phyloP scores from a whole-genome alignment of 768 basidiomycete species.

The Dioszegia aurantiaca region DNA sequence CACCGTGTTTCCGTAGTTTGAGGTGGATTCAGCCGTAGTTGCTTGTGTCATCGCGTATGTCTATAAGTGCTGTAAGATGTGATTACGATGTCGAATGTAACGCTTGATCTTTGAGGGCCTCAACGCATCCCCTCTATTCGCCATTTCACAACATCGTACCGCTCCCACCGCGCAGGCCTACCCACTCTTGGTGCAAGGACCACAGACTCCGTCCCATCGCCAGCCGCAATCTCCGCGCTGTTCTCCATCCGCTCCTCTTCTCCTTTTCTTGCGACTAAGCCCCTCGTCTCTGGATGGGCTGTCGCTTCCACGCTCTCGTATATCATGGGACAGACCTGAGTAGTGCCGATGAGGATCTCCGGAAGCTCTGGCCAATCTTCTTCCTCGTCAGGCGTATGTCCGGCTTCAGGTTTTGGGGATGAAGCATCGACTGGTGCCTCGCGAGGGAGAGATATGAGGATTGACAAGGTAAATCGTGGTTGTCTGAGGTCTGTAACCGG shows the following conservation, averaged over 20 bases:
- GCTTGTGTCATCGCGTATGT: too few relatives aligned
- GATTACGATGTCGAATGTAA: too few relatives aligned
- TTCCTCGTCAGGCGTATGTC: not conserved
- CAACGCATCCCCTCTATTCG: slow-evolving; percentile 12
- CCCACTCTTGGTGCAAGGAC: not conserved
- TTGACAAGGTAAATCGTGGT: slow-evolving; percentile 1
- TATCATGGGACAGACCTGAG: slow-evolving; percentile 5
- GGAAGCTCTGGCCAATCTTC: slow-evolving; percentile 12
- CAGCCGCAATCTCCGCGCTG: not conserved
- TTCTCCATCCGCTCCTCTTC: not conserved
- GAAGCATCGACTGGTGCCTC: not conserved
- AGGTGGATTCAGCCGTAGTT: too few relatives aligned
- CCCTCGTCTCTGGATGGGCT: not conserved
- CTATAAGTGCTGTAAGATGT: too few relatives aligned
- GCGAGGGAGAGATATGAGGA: slow-evolving; percentile 6
- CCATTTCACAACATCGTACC: slow-evolving; percentile 11
- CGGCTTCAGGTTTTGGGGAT: not conserved
- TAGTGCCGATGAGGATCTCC: slow-evolving; percentile 5
- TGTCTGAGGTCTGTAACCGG: not conserved
- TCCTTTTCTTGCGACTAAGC: not conserved
- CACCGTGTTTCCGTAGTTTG: too few relatives aligned
- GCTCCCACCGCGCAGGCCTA: slow-evolving; percentile 10
- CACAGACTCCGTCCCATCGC: not conserved
- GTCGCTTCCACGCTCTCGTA: not conserved
- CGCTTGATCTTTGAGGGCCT: too few relatives aligned